A percentile compares a stretch with the other conserved stretches of the same genome.
Conservation (phyloP, 1,139 yeast genomes). For the Suhomyces wounanorum region DNA sequence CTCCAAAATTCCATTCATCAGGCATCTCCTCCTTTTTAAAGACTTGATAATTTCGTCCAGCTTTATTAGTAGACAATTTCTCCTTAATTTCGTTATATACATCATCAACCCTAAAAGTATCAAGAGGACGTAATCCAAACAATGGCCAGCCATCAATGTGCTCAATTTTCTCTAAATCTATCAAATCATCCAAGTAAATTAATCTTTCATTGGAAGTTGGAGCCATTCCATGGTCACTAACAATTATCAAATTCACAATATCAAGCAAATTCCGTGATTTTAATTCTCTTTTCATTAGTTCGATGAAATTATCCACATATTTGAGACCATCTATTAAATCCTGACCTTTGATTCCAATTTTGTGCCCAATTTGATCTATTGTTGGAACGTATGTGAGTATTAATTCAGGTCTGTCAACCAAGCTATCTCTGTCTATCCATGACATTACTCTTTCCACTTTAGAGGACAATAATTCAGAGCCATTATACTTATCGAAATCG, state of each 20-base stretch:
- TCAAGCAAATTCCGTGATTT: slow-evolving; percentile 55
- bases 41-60: slow-evolving; percentile 40
- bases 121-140: slow-evolving; percentile 67
- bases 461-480: slow-evolving; percentile 56
- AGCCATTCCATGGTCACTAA: slow-evolving; percentile 95
- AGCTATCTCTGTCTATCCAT: slow-evolving; percentile 63
- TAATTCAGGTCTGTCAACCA: slow-evolving; percentile 66
- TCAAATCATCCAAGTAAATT: slow-evolving; percentile 66
- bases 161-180: slow-evolving; percentile 56
- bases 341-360: slow-evolving; percentile 64
- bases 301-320: slow-evolving; percentile 67
- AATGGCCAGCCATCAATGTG: slow-evolving; percentile 90
- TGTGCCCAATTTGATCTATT: slow-evolving; percentile 75
- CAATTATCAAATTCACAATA: slow-evolving; percentile 71
- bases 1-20: slow-evolving; percentile 66
- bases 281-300: slow-evolving; percentile 50
- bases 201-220: slow-evolving; percentile 73
- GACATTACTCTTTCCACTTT: slow-evolving; percentile 59
- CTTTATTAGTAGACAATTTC: slow-evolving; percentile 27
- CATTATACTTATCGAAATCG: slow-evolving; percentile 64
- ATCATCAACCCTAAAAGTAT: slow-evolving; percentile 34
- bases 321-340: slow-evolving; percentile 55
- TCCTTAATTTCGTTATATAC: slow-evolving; percentile 35
- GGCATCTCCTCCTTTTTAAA: slow-evolving; percentile 64
- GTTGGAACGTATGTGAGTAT: slow-evolving; percentile 81